Base-by-base conservation (phyloP, 805 yeast genomes). In the Saccharomycopsis olivae region DNA sequence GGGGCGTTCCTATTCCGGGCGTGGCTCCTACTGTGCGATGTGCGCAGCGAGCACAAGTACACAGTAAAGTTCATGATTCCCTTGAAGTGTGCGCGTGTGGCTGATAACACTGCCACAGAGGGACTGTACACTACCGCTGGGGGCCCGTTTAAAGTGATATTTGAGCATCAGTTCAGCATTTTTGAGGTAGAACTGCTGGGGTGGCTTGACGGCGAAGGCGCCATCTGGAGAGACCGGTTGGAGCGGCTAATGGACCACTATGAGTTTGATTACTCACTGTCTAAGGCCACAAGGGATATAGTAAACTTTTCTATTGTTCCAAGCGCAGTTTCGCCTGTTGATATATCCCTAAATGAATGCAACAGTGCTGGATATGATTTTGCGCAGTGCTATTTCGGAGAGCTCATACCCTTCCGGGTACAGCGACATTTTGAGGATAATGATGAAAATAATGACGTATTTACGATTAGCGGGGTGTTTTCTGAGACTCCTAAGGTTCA, bases 51-150 rank as follows among this genome's bases (percentile, higher is more conserved):
- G 11, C 40, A 48, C 6, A 57, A 49, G 20, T 50, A 29, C 25
- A 64, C 57, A 3, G 60, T 71, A 4, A 58, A 55, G 13, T 69
- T 73, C 46, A 61, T 74, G 11, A 58, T 76, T 6, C 78, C 82
- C 1, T 53, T 73, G 24, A 48, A 65, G 4, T 57, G 54, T 28
- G 51, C 62, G 39, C 47, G 48, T 31, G 11, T 65, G 8, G 30
- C 51, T n/a, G 41, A 40, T 14, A 52, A 50, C 16, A 56, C 50
- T 23, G 38, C 38, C 18, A 54, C 51, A 15, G 59, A 52, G 36
- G 56, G 62, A 2, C 38, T 59, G 18, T 60, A 46, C 37, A 55
- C 70, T 0, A 49, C 44, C 2, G 57, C 56, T 46, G n/a, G n/a
- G 53, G 58, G 1, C 44, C 52, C 34, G 8, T 55, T 73, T 35